Percentiles rank a stretch among this genome's conserved stretches.
These are phyloP conservation scores for Solanum ossicruentum DNA, from an alignment of 257 asterid species.

Conservation along the genomic window DNA sequence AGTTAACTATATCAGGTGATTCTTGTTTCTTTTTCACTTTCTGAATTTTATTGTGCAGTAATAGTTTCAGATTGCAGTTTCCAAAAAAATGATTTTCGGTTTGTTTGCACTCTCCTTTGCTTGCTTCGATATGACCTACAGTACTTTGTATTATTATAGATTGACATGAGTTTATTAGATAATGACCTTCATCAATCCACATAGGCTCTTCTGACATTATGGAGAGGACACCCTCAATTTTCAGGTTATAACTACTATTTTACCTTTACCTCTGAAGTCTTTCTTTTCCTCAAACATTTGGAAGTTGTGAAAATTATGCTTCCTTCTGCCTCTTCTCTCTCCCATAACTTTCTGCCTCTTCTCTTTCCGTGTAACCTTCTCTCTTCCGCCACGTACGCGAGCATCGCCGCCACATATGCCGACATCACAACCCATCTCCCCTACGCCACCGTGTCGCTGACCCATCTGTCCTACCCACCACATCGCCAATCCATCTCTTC, in stretches of 20 bases:
- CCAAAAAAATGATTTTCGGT: background rate
- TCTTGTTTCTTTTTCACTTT: background rate
- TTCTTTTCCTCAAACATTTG: background rate
- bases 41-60: background rate
- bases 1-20: background rate
- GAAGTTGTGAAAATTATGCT: background rate
- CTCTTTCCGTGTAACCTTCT: background rate
- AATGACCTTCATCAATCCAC: background rate
- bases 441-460: background rate
- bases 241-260: background rate
- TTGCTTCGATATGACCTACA: background rate
- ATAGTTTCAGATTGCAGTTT: background rate
- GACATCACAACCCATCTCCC: background rate
- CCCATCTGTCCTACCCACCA: background rate
- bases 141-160: background rate
- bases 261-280: background rate
- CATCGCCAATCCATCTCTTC: background rate
- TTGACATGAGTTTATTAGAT: background rate
- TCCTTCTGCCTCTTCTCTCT: background rate
- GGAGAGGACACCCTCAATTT: background rate
- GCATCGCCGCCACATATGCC: background rate
- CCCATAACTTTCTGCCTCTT: background rate
- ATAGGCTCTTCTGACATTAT: background rate
- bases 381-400: background rate
- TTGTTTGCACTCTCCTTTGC: background rate